Conservation (phyloP, 2,329 filamentous ascomycete genomes). For the Elsinoe perseae region DNA sequence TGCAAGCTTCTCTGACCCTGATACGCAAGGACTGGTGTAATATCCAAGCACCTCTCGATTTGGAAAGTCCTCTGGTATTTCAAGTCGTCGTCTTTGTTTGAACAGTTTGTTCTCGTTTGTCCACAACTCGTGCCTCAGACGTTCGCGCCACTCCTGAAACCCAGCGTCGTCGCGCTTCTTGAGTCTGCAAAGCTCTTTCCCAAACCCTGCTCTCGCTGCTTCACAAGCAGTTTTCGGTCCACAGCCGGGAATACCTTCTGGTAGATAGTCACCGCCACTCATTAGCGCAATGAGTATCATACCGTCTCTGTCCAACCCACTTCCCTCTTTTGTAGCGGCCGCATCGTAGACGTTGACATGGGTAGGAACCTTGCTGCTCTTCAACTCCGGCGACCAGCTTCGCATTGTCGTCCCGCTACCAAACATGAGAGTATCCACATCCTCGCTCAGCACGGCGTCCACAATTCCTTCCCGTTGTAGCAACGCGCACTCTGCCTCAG, state of each 20-base stretch:
- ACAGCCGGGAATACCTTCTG: slow-evolving; percentile 78
- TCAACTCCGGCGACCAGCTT: slow-evolving; percentile 72
- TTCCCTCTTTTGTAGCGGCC: slow-evolving; percentile 45
- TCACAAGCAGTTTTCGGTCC: slow-evolving; percentile 84
- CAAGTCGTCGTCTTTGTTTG: slow-evolving; percentile 63
- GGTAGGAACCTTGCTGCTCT: slow-evolving; percentile 60
- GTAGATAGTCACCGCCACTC: slow-evolving; percentile 90
- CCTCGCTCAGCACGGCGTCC: slow-evolving; percentile 89
- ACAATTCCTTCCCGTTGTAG: slow-evolving; percentile 75
- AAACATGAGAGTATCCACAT: slow-evolving; percentile 97
- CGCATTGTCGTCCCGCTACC: slow-evolving; percentile 71
- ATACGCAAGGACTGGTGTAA: slow-evolving; percentile 83
- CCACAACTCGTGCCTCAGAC: slow-evolving; percentile 64
- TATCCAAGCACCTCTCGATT: slow-evolving; percentile 70
- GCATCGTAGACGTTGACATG: slow-evolving; percentile 79
- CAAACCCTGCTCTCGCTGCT: slow-evolving; percentile 82
- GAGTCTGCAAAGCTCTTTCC: slow-evolving; percentile 62
- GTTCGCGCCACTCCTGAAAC: slow-evolving; percentile 62
- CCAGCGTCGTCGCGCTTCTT: slow-evolving; percentile 51
- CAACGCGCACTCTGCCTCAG: slow-evolving; percentile 89
- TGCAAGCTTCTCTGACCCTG: slow-evolving; percentile 50
- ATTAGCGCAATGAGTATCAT: slow-evolving; percentile 93
- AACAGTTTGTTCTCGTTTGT: slow-evolving; percentile 83
- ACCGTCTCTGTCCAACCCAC: slow-evolving; percentile 69
- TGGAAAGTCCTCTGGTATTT: slow-evolving; percentile 75